Evolutionary conservation across 2,329 filamentous ascomycete genomes (phyloP), one percentile per base, ranked within the genome.

Genomic region (Pseudopithomyces chartarum): DNA sequence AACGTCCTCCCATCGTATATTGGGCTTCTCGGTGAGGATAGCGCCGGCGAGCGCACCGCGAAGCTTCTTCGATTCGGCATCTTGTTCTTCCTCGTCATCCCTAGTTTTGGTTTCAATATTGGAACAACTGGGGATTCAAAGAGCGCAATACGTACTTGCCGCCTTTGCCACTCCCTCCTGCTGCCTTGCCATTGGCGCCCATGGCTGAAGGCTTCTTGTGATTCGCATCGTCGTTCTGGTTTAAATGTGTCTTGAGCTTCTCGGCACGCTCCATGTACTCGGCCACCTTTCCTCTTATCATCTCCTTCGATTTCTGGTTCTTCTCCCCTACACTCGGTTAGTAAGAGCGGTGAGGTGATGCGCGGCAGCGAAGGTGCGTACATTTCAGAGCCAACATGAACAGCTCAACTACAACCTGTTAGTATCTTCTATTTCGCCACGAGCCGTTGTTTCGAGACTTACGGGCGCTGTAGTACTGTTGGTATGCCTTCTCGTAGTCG

Each of bases 321-420:
- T 98, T 99, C 82, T 99, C 95, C 94, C 76, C 76, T 78, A 26
- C n/a, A 19, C 20, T 45, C 36, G 15, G 48, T 68, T 47, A 71
- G 67, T 66, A 54, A 39, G 34, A 39, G 32, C 48, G 40, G 52
- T 33, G 45, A 8, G 11, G 36, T 17, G 34, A 36, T 49, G 43
- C 17, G 3, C 3, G n/a, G 26, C 17, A 23, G 11, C 34, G 11
- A 12, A 6, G 8, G 22, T 6, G 44, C 66, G 52, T 66, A 77
- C 94, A 99, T 83, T 99, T 99, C 58, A 99, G 85, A 33, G 95
- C 95, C 59, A 98, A 90, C 90, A 99, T 97, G 83, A 98, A 99
- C 56, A 98, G 87, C 80, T 99, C 94, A 67, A 99, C 90, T 78
- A 55, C 13, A 34, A 15, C 12, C 29, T 40, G 59, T 75, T 61